These are phyloP conservation scores for Cercospora sojina DNA, from an alignment of 2,329 filamentous ascomycete genomes.

Conservation along the genomic window DNA sequence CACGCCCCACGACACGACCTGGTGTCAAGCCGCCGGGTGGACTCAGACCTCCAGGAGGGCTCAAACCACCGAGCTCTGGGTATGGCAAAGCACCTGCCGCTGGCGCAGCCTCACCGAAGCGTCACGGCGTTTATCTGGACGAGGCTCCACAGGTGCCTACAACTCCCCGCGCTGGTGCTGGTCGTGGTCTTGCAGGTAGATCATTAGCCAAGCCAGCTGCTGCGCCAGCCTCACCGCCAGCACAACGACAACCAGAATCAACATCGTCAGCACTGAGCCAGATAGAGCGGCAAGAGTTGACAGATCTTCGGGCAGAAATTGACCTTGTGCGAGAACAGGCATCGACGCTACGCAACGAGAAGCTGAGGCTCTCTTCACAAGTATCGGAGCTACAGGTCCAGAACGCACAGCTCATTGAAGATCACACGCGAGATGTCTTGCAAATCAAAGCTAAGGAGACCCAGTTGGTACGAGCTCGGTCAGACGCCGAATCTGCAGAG, in stretches of 20 bases:
- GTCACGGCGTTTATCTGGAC: conserved; percentile 31
- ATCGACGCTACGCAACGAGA: conserved; percentile 80
- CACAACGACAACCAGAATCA: conserved; percentile 52
- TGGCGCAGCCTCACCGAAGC: conserved; percentile 33
- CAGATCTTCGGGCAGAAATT: conserved; percentile 80
- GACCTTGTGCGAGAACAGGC: conserved; percentile 72
- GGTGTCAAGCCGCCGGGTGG: conserved; percentile 40
- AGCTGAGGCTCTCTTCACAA: conserved; percentile 77
- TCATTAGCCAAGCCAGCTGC: conserved; percentile 72
- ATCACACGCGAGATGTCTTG: conserved; percentile 90
- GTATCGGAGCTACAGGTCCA: conserved; percentile 94
- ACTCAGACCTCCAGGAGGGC: conserved; percentile 31
- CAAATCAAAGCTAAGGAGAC: conserved; percentile 99
- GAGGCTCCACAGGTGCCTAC: conserved; percentile 31
- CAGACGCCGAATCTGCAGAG: conserved; percentile 85
- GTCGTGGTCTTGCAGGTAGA: conserved; percentile 76
- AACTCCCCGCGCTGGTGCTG: conserved; percentile 46
- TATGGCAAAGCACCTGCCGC: conserved; percentile 37
- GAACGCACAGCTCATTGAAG: conserved; percentile 94
- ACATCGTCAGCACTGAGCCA: conserved; percentile 64
- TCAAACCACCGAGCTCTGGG: conserved; percentile 40
- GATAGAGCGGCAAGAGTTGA: conserved; percentile 87
- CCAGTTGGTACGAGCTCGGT: conserved; percentile 85
- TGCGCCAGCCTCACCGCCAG: conserved; percentile 54
- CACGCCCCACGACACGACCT: conserved; percentile 58